Evolutionary conservation across 2,329 filamentous ascomycete species (phyloP), one percentile per base, ranked within the genome.

Genomic region (Cladosporium sp.): DNA sequence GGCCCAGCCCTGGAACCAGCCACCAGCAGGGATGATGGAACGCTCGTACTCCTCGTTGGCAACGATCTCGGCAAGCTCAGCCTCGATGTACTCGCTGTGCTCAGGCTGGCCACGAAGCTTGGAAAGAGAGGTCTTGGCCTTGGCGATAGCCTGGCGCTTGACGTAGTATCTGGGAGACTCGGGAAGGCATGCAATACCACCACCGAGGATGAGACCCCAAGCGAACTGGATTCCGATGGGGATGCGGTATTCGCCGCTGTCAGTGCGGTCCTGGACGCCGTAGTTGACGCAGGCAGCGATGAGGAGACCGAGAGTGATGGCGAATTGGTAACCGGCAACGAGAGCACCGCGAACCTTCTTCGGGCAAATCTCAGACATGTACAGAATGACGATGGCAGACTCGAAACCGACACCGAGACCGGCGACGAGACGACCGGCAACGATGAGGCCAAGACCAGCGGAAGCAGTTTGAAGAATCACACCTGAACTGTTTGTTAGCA

Each of bases 41-140:
- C 87, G 80, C 80, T 96, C 92, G 72, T 93, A 92, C 76, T 90
- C 89, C 75, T 93, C 84, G 81, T 95, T 96, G 79, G 90, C 91
- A 60, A 94, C 82, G 65, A 96, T 90, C 78, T 96, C 91, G 43
- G 88, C 84, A 47, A 95, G 82, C 76, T 96, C 91, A 62, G 84
- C 78, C 76, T 88, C 84, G 75, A 96, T 87, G 74, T 84, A 92
- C 63, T 88, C 83, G 20, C 88, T 92, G 57, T 88, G 84, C 55
- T 75, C 69, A 51, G 87, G 82, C 77, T 95, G 88, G 61, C 88
- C 89, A 72, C 91, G 89, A 34, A 96, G 83, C 59, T 80, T 82
- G 59, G 83, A 75, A 6, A 96, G 82, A 12, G 84, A 77, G 1
- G 74, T 61, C 60, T 85, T 82, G 36, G 90, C 91, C 59, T 80